Conservation (phyloP, 495 filamentous ascomycete species). For the Barbatosphaeria neglecta region DNA sequence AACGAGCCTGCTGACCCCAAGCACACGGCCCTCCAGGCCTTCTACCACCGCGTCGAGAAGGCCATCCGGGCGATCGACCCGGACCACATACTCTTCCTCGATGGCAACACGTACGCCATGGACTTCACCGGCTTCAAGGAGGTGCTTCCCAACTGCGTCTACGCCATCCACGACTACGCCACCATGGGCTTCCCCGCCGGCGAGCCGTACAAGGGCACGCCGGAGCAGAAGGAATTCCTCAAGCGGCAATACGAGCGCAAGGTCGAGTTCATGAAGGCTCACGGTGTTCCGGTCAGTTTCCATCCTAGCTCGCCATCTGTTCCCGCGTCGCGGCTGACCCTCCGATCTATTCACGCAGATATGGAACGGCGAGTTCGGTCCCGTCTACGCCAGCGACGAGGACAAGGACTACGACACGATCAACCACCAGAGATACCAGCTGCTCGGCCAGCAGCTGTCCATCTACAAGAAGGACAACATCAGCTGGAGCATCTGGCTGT, state of each 20-base stretch:
- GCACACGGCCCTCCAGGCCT: constrained; percentile 41
- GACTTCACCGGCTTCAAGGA: constrained; percentile 27
- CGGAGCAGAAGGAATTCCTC: constrained; percentile 38
- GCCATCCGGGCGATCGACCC: constrained; percentile 48
- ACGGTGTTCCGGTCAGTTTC: constrained; percentile 32
- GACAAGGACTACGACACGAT: constrained; percentile 27
- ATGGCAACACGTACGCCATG: constrained; percentile 57
- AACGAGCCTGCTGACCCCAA: constrained; percentile 54
- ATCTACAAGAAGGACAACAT: constrained; percentile 47
- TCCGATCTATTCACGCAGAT: constrained; percentile 1
- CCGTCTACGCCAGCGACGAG: constrained; percentile 40
- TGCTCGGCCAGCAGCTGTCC: constrained; percentile 43
- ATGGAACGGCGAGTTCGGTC: constrained; percentile 61
- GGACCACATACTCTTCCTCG: constrained; percentile 51
- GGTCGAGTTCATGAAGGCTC: constrained; percentile 43
- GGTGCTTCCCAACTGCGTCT: constrained; percentile 40
- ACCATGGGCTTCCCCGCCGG: constrained; percentile 46
- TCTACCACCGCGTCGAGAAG: constrained; percentile 46
- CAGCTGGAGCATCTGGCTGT: constrained; percentile 53
- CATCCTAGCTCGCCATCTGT: not conserved
- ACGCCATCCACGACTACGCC: constrained; percentile 52
- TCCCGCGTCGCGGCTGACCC: not conserved
- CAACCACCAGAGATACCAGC: constrained; percentile 40
- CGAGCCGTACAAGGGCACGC: constrained; percentile 37
- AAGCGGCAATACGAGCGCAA: constrained; percentile 41